phyloP scores from a whole-genome alignment of 2,329 filamentous ascomycete genomes.

The Penicillium sp. region DNA sequence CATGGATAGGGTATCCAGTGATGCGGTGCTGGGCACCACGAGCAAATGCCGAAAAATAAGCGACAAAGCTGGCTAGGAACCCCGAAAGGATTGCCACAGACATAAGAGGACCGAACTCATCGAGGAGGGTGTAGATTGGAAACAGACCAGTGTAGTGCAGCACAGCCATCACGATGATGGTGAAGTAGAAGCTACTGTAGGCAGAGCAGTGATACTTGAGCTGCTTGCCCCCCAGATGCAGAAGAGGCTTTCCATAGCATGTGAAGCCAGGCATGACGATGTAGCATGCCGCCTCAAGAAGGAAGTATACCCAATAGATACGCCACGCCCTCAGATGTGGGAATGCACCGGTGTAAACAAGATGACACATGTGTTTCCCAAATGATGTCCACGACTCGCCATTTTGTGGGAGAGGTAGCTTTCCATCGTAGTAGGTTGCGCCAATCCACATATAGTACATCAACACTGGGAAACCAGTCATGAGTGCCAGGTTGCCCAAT shows the following conservation, averaged over 20 bases:
- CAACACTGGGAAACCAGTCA: slow-evolving; percentile 81
- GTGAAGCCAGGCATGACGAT: slow-evolving; percentile 80
- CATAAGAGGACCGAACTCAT: slow-evolving; percentile 90
- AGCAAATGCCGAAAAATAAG: slow-evolving; percentile 77
- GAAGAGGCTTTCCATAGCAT: slow-evolving; percentile 80
- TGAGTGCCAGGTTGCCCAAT: slow-evolving; percentile 70
- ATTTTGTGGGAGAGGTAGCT: slow-evolving; percentile 63
- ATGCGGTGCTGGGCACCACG: slow-evolving; percentile 85
- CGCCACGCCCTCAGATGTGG: slow-evolving; percentile 76
- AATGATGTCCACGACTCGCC: slow-evolving; percentile 69
- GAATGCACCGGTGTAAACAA: slow-evolving; percentile 78
- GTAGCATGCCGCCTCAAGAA: slow-evolving; percentile 79
- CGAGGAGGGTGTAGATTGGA: slow-evolving; percentile 81
- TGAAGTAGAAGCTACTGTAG: slow-evolving; percentile 78
- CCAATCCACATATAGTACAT: slow-evolving; percentile 99
- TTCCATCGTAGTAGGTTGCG: slow-evolving; percentile 82
- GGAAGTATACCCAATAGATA: slow-evolving; percentile 91
- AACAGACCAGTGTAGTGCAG: slow-evolving; percentile 81
- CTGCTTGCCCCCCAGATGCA: slow-evolving; percentile 75
- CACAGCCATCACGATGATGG: slow-evolving; percentile 62
- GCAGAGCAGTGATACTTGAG: slow-evolving; percentile 92
- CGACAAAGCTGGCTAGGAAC: slow-evolving; percentile 73
- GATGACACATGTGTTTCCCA: slow-evolving; percentile 60
- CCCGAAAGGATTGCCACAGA: slow-evolving; percentile 89
- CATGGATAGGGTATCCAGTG: slow-evolving; percentile 75